Evolutionary conservation across 2,329 filamentous ascomycete genomes (phyloP), one percentile per base, ranked within the genome.

Genomic region (Ophiosphaerella herpotricha): DNA sequence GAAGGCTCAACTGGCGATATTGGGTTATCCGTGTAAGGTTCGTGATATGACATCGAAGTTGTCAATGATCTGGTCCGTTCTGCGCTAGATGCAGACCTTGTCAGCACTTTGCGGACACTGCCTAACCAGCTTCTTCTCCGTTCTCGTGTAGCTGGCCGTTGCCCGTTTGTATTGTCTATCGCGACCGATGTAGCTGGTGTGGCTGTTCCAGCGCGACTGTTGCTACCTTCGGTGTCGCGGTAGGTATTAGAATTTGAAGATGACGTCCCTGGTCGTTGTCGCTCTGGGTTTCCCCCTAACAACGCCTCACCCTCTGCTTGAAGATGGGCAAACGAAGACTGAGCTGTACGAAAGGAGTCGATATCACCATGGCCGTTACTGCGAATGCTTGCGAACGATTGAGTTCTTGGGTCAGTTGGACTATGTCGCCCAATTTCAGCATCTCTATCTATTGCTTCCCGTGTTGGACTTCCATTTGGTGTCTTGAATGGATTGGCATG

Each of bases 241-340:
- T 60, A 54, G 2, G 60, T 52, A 9, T 66, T 58, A 6, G 60
- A 48, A 34, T 57, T 64, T 1, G 68, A 69, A 8, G 67, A 71
- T 1, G 66, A 60, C 4, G 69, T 72, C 2, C 63, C 46, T 43
- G 70, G 64, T 54, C 74, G 54, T 24, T 50, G 36, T 43, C 62
- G 54, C 24, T 73, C 69, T 9, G 66, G 70, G 14, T 67, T 71
- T 4, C 77, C 77, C 4, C 76, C 77, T 23, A 85, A 75, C 1
- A 84, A 72, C 3, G 75, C 75, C 43, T 82, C 77, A 12, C 79
- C 78, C 66, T 84, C 81, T 13, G 75, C 74, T 60, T 80, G 80
- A 2, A 79, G 73, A 18, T 78, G 73, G 7, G 73, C 72, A 44
- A 83, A 77, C 0, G 75, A 78, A 1, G 80, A 78, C 14, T 75